phyloP scores from a whole-genome alignment of 768 basidiomycete genomes.

The Auriscalpium microsporum region DNA sequence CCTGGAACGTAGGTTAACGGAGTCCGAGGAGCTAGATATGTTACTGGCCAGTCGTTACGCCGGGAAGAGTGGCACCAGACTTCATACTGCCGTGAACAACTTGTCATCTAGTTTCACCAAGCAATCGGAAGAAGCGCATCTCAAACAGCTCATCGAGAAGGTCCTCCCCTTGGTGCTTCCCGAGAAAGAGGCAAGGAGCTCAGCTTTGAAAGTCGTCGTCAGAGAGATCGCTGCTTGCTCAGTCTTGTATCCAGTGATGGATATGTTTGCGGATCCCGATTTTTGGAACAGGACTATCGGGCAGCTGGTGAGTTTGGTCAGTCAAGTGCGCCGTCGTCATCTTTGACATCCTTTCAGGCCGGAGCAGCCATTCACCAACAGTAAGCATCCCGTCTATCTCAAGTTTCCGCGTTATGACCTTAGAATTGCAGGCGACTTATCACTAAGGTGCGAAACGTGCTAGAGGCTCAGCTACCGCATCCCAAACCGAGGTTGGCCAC shows the following conservation, averaged over 20 bases:
- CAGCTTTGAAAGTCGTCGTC: conserved; percentile 60
- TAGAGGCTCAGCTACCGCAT: conserved; percentile 71
- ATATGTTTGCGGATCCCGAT: conserved; percentile 91
- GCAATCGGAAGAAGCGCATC: conserved; percentile 84
- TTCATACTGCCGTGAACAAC: conserved; percentile 85
- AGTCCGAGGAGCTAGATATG: conserved; percentile 85
- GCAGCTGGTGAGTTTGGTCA: conserved; percentile 59
- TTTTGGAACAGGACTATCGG: conserved; percentile 95
- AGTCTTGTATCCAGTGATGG: conserved; percentile 79
- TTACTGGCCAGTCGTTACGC: conserved; percentile 79
- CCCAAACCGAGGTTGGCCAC: conserved; percentile 36
- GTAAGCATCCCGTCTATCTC: conserved; percentile 46
- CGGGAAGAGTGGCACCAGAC: conserved; percentile 47
- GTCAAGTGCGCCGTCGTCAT: too few species aligned
- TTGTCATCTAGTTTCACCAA: conserved; percentile 83
- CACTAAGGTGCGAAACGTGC: conserved; percentile 75
- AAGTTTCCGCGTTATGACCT: conserved; percentile 1
- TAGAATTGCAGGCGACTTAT: conserved; percentile 57
- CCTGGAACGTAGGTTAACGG: conserved; percentile 72
- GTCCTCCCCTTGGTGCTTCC: conserved; percentile 71
- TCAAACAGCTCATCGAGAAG: conserved; percentile 60
- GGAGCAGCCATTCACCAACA: conserved; percentile 65
- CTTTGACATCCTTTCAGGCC: conserved; percentile 29
- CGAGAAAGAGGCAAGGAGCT: conserved; percentile 62
- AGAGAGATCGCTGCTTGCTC: conserved; percentile 80